Percentiles rank a stretch among this genome's conserved stretches.
Evolutionary conservation across 2,329 filamentous ascomycete species (phyloP).

Genomic region (Aspergillus glaucus): DNA sequence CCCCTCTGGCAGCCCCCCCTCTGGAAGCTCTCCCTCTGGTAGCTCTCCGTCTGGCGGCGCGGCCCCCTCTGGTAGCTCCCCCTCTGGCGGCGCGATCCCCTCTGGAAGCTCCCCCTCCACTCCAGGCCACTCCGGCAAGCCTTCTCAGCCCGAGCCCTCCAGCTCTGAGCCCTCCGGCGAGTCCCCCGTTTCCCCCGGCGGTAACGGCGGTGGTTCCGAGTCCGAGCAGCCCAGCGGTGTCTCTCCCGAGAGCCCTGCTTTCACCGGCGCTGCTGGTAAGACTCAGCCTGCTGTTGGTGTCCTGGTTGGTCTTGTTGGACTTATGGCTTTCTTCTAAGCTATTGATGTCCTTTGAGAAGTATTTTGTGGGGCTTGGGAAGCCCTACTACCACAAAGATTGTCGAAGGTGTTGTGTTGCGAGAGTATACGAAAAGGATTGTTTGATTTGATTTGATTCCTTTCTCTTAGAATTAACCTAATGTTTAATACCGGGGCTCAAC

Average conservation of each 20-base stretch:
- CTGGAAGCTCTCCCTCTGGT: background rate
- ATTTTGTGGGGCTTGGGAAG: too few relatives aligned
- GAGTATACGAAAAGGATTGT: background rate
- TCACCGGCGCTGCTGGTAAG: slow-evolving; percentile 31
- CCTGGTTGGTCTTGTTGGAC: slow-evolving; percentile 30
- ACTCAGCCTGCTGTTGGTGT: slow-evolving; percentile 31
- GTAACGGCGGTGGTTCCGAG: background rate
- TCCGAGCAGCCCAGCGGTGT: background rate
- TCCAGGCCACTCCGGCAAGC: background rate
- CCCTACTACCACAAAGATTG: background rate
- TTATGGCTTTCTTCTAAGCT: slow-evolving; percentile 35
- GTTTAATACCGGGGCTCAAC: background rate
- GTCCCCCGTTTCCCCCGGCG: slow-evolving; percentile 6
- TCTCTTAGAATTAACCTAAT: background rate
- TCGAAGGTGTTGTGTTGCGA: background rate
- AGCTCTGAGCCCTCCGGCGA: slow-evolving; percentile 7
- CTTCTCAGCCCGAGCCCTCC: slow-evolving; percentile 5
- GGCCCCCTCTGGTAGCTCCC: background rate
- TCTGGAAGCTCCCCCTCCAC: slow-evolving; percentile 1
- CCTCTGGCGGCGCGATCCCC: slow-evolving; percentile 5
- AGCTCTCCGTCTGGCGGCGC: background rate
- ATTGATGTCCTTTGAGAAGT: background rate
- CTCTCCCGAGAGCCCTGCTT: slow-evolving; percentile 7
- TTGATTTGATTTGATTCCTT: background rate
- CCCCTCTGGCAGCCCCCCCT: background rate